Evolutionary conservation across 169 alveolate species (phyloP).

Genomic region (Miamiensis avidus): DNA sequence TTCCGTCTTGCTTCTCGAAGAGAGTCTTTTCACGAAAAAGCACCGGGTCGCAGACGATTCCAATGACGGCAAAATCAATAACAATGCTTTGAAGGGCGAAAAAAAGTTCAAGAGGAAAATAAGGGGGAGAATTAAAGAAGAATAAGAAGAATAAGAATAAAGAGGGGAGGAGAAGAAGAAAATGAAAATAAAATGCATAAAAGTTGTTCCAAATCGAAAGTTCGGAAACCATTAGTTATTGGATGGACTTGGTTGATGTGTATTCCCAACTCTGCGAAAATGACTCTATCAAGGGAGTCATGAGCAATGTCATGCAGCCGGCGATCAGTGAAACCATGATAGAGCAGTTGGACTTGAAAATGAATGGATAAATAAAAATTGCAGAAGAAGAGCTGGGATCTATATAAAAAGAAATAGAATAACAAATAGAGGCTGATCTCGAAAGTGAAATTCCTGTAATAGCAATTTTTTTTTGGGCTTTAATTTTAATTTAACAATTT

Average conservation of each 20-base stretch:
- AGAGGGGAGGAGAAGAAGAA: background rate
- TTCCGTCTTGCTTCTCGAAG: conserved; percentile 33
- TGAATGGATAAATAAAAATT: conserved; percentile 25
- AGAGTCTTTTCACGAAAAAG: conserved; percentile 3
- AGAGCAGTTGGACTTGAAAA: conserved; percentile 23
- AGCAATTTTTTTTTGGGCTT: too few species aligned
- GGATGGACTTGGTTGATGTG: conserved; percentile 22
- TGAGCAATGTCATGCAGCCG: background rate
- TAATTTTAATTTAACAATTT: too few species aligned
- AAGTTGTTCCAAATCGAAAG: background rate
- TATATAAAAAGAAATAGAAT: background rate
- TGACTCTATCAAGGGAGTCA: conserved; percentile 48
- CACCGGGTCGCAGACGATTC: background rate
- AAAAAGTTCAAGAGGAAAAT: background rate
- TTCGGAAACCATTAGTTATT: conserved; percentile 28
- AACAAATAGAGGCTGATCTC: background rate
- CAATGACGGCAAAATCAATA: conserved; percentile 10
- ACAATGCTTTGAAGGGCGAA: conserved; percentile 10
- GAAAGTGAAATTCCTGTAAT: too few species aligned
- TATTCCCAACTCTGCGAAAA: conserved; percentile 37
- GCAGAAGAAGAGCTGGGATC: conserved; percentile 8
- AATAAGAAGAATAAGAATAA: conserved; percentile 7
- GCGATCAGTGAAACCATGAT: background rate
- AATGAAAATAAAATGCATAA: background rate
- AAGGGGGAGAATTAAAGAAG: background rate